These are phyloP conservation scores for Citrullus mucosospermus DNA, from an alignment of 306 rosid species.

Conservation along the genomic window DNA sequence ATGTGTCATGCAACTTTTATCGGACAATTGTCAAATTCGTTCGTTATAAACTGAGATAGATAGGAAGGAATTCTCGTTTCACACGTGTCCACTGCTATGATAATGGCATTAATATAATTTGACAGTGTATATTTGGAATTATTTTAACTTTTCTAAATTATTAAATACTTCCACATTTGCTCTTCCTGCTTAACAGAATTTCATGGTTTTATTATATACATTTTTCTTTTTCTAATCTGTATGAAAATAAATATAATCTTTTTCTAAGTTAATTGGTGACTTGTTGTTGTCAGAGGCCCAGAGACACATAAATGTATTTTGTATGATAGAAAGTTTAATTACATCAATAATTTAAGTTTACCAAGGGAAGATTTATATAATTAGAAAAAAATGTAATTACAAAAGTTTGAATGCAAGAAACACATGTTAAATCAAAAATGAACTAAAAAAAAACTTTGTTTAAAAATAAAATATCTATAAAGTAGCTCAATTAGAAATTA, in stretches of 20 bases:
- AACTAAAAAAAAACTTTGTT: too few species aligned
- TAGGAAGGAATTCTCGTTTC: conserved; percentile 21
- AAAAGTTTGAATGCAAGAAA: too few species aligned
- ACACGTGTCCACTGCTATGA: conserved; percentile 30
- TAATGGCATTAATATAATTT: neutral
- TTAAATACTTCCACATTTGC: neutral
- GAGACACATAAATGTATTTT: too few species aligned
- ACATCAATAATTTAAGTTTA: too few species aligned
- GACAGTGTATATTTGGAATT: neutral
- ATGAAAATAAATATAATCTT: too few species aligned
- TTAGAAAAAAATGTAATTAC: too few species aligned
- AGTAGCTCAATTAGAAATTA: too few species aligned
- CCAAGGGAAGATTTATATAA: too few species aligned
- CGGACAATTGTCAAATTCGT: conserved; percentile 29
- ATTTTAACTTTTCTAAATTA: neutral
- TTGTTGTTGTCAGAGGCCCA: neutral
- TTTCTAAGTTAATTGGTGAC: neutral
- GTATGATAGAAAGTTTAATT: too few species aligned
- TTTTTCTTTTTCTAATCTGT: too few species aligned
- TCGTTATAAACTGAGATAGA: neutral
- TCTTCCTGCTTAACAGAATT: neutral
- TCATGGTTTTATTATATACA: neutral
- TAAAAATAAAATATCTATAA: too few species aligned
- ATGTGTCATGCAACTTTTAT: neutral
- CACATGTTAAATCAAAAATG: too few species aligned